Conservation (phyloP, 805 yeast species). For the Zygotorulaspora sp. region DNA sequence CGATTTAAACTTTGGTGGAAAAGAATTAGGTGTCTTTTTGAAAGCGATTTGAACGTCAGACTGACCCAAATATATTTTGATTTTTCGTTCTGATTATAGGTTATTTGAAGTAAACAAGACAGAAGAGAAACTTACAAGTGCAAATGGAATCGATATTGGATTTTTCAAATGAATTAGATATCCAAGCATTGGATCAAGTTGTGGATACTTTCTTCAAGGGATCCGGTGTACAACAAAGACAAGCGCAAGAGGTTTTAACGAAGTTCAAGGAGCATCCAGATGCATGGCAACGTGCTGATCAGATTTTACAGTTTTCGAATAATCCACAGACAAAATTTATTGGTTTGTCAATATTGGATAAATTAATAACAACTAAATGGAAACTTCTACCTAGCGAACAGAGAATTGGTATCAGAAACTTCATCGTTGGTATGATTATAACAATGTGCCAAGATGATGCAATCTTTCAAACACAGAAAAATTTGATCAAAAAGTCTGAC, state of each 20-base stretch:
- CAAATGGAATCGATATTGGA: slow-evolving; percentile 89
- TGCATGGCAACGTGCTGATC: slow-evolving; percentile 92
- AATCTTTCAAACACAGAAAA: slow-evolving; percentile 63
- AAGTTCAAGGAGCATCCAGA: slow-evolving; percentile 91
- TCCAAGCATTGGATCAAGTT: slow-evolving; percentile 70
- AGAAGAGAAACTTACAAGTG: neutral
- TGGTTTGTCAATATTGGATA: slow-evolving; percentile 85
- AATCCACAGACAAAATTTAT: slow-evolving; percentile 89
- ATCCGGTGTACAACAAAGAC: slow-evolving; percentile 58
- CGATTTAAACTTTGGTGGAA: no score
- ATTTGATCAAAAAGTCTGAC: slow-evolving; percentile 89
- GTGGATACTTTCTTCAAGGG: slow-evolving; percentile 83
- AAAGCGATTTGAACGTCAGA: no score
- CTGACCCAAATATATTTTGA: no score
- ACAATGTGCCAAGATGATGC: slow-evolving; percentile 81
- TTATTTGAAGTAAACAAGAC: neutral
- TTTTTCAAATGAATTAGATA: slow-evolving; percentile 78
- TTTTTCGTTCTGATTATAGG: no score
- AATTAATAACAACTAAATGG: slow-evolving; percentile 89
- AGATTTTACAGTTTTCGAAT: slow-evolving; percentile 69
- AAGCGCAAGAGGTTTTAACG: slow-evolving; percentile 67
- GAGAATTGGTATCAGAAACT: slow-evolving; percentile 88
- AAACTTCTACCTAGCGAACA: slow-evolving; percentile 85
- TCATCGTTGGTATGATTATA: slow-evolving; percentile 89
- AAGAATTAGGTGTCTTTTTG: no score